Percentiles rank a stretch among this genome's conserved stretches.
phyloP scores from a whole-genome alignment of 2,329 filamentous ascomycete genomes.

The Paraconiothyrium sp. region DNA sequence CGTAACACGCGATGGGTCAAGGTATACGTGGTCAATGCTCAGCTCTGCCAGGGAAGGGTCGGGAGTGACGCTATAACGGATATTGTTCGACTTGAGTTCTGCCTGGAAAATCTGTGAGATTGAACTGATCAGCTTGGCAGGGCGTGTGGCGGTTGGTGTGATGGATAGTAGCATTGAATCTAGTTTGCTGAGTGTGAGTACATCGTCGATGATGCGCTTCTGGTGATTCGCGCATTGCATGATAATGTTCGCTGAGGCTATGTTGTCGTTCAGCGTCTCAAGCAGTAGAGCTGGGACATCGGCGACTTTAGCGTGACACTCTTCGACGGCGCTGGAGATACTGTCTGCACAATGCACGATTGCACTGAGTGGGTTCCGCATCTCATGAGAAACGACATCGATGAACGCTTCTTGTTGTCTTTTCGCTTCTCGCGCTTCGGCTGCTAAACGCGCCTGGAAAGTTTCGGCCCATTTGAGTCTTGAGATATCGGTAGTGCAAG shows the following conservation, averaged over 20 bases:
- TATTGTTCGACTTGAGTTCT: conserved; percentile 47
- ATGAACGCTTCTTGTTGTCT: conserved; percentile 52
- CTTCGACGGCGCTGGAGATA: conserved; percentile 50
- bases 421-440: conserved; percentile 51
- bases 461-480: conserved; percentile 51
- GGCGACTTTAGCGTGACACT: conserved; percentile 31
- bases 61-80: conserved; percentile 40
- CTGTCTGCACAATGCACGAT: conserved; percentile 58
- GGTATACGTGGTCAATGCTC: conserved; percentile 49
- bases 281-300: conserved; percentile 37
- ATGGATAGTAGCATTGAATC: conserved; percentile 57
- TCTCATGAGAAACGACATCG: conserved; percentile 54
- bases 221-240: conserved; percentile 58
- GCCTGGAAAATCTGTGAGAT: conserved; percentile 51
- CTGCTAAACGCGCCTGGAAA: conserved; percentile 49
- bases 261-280: conserved; percentile 40
- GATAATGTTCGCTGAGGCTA: conserved; percentile 54
- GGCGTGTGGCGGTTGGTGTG: conserved; percentile 52
- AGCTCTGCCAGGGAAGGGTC: conserved; percentile 50
- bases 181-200: conserved; percentile 57
- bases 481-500: conserved; percentile 52
- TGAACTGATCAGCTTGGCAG: conserved; percentile 47
- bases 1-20: conserved; percentile 55
- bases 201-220: conserved; percentile 59
- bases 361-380: conserved; percentile 56